phyloP scores from a whole-genome alignment of 2,329 filamentous ascomycete genomes.

The Chrysoporthe deuterocubensis region DNA sequence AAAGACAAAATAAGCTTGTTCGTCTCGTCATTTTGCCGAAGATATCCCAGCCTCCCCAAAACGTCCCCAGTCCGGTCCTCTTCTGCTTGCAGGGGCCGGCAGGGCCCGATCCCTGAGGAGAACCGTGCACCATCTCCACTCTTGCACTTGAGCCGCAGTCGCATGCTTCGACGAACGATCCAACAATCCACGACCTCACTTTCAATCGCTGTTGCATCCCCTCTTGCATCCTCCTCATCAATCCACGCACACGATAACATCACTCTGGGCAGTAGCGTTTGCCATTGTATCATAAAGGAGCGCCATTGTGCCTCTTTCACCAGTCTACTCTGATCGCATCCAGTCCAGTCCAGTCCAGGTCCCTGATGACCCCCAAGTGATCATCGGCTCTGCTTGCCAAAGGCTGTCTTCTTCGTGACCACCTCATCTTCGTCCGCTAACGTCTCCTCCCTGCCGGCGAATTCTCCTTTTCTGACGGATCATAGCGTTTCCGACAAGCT shows the following conservation, averaged over 20 bases:
- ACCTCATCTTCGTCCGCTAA: not conserved
- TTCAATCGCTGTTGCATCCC: not conserved
- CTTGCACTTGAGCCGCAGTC: not conserved
- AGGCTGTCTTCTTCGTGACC: not conserved
- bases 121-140: conserved; percentile 2
- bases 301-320: not conserved
- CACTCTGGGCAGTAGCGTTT: not conserved
- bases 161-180: not conserved
- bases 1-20: not conserved
- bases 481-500: not conserved
- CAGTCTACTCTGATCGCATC: not conserved
- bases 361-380: not conserved
- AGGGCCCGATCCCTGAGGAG: not conserved
- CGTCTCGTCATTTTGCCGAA: not conserved
- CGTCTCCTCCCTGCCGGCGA: not conserved
- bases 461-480: not conserved
- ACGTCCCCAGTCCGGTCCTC: not conserved
- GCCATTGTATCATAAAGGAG: not conserved
- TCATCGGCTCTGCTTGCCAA: not conserved
- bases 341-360: not conserved
- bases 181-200: not conserved
- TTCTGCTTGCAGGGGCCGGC: not conserved
- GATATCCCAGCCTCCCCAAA: not conserved
- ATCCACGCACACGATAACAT: not conserved
- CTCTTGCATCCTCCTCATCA: conserved; percentile 1